Evolutionary conservation across 768 basidiomycete genomes (phyloP).

Genomic region (Naganishia antarctica): DNA sequence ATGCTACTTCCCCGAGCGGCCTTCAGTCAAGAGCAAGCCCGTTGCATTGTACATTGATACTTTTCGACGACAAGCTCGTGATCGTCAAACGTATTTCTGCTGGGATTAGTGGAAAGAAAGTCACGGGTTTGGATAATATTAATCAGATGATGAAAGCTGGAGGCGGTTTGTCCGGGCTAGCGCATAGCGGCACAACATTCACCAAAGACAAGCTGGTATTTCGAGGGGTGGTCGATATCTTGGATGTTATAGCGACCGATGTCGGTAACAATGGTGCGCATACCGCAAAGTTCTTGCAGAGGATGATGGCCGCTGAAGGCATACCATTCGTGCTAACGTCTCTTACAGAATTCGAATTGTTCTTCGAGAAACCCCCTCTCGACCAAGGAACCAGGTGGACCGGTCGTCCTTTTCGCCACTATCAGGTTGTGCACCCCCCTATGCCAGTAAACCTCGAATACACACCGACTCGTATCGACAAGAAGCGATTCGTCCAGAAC

Average conservation of each 20-base stretch:
- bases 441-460: slow-evolving; percentile 64
- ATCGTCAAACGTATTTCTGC: slow-evolving; percentile 70
- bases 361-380: slow-evolving; percentile 72
- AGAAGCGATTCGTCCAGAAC: slow-evolving; percentile 78
- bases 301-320: too few relatives aligned
- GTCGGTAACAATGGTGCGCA: slow-evolving; percentile 67
- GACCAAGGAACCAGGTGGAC: slow-evolving; percentile 84
- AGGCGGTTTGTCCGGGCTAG: slow-evolving; percentile 65
- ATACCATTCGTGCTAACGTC: not conserved
- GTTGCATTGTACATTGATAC: slow-evolving; percentile 79
- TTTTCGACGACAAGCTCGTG: slow-evolving; percentile 91
- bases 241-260: slow-evolving; percentile 74
- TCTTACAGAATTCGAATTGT: slow-evolving; percentile 71
- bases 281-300: too few relatives aligned
- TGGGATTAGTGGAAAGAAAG: slow-evolving; percentile 41
- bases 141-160: slow-evolving; percentile 54
- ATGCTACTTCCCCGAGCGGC: slow-evolving; percentile 38
- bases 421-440: slow-evolving; percentile 73
- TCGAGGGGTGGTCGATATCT: slow-evolving; percentile 77
- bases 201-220: slow-evolving; percentile 71
- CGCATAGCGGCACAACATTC: slow-evolving; percentile 61
- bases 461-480: slow-evolving; percentile 61
- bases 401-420: slow-evolving; percentile 73
- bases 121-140: slow-evolving; percentile 64
- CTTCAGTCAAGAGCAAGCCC: slow-evolving; percentile 51